phyloP scores from a whole-genome alignment of 176 grass and related monocot species.

The Aegilops speltoides region DNA sequence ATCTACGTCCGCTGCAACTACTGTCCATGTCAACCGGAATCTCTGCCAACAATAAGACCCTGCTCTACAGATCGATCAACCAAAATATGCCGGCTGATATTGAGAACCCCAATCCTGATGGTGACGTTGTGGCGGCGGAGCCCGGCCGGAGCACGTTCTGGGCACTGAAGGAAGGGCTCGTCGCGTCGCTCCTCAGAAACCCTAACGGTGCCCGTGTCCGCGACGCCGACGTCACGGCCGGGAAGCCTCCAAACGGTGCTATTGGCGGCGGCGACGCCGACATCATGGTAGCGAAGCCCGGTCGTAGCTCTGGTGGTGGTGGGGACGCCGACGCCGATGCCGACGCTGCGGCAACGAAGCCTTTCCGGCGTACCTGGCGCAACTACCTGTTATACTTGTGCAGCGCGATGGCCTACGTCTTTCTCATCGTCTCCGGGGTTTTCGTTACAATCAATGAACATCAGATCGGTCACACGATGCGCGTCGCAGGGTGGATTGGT shows the following conservation, averaged over 20 bases:
- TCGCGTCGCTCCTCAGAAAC: neutral
- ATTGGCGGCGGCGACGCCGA: too few relatives aligned
- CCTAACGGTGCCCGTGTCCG: neutral
- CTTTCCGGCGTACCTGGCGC: neutral
- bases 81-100: neutral
- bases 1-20: neutral
- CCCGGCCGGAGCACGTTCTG: neutral
- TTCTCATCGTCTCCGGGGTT: too few relatives aligned
- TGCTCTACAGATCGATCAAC: neutral
- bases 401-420: neutral
- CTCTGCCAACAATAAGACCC: neutral
- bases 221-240: neutral
- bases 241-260: neutral
- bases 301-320: too few relatives aligned
- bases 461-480: too few relatives aligned
- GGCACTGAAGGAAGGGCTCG: neutral
- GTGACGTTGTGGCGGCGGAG: neutral
- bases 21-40: neutral
- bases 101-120: neutral
- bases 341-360: too few relatives aligned
- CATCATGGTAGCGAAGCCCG: neutral
- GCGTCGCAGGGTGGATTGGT: too few relatives aligned
- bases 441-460: too few relatives aligned
- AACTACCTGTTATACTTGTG: neutral
- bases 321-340: too few relatives aligned